Base-by-base conservation (phyloP, 805 yeast genomes). In the Starmerella vaccinii region DNA sequence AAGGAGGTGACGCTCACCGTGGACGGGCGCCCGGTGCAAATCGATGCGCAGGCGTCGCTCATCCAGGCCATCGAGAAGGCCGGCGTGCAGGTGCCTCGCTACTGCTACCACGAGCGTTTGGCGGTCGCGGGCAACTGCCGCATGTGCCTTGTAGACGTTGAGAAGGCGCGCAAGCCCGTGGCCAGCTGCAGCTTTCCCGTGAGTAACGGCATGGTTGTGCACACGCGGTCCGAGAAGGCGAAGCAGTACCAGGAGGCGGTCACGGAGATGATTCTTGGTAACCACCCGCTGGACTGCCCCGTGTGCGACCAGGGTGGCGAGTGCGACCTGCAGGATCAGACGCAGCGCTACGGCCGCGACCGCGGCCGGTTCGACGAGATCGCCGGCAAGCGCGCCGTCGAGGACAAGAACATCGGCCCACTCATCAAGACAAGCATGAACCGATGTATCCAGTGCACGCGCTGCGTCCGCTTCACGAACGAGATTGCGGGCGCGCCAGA, bases 291-390 rank as follows among this genome's bases (percentile, higher is more conserved):
- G 64, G 95, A 86, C 71, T 85, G 95, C 70, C 95, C 95, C 22
- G 82, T 85, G 50, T 85, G 95, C 69, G 95, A 85, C 70, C 95
- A 85, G 70, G 95, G 95, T 69, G 95, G 95, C 58, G 95, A 85
- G 68, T 85, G 95, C 73, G 95, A 85, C 66, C 75, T 85, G 60
- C 95, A 86, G 71, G 95, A 86, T 65, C 95, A 85, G 72, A 74
- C 86, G 18, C 71, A 81, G 64, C 76, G 92, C 65, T 83, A 83
- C 64, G 95, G 95, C 53, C 70, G 83, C 48, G 95, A 85, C 69
- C 77, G 95, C 57, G 94, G 95, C 58, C 77, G 95, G 66, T 86
- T 82, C 71, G 68, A 74, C 55, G 95, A 85, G 68, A 76, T 84
- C 49, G 73, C 77, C 50, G 95, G 95, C 63, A 85, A 85, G 71